Percentiles rank a stretch among this genome's conserved stretches.
These are phyloP conservation scores for Trametes cubensis DNA, from an alignment of 768 basidiomycete species.

Conservation along the genomic window DNA sequence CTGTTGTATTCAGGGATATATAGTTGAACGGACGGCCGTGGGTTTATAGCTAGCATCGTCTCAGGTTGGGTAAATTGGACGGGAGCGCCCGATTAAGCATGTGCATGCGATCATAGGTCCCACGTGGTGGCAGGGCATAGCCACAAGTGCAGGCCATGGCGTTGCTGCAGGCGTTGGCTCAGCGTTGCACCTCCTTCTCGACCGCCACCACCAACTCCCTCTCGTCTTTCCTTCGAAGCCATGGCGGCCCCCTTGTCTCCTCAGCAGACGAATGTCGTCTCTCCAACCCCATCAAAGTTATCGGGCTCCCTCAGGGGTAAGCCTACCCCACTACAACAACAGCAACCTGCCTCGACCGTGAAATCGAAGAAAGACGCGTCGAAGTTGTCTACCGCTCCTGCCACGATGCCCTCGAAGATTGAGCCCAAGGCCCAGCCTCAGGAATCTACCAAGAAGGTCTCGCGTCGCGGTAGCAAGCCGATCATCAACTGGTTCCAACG, in stretches of 20 bases:
- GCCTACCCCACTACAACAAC: constrained; percentile 5
- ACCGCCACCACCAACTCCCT: neutral
- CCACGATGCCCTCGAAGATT: constrained; percentile 6
- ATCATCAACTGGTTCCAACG: constrained; percentile 91
- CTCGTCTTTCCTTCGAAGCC: constrained; percentile 2
- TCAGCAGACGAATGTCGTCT: constrained; percentile 11
- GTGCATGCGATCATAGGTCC: neutral
- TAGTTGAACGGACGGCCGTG: constrained; percentile 37
- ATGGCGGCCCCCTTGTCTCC: constrained; percentile 22
- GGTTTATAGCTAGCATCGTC: constrained; percentile 64
- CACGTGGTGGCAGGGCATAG: constrained; percentile 10
- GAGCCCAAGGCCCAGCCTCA: constrained; percentile 1
- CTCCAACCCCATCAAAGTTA: constrained; percentile 11
- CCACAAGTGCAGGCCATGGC: constrained; percentile 16
- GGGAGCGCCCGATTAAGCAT: constrained; percentile 51
- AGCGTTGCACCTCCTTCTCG: constrained; percentile 2
- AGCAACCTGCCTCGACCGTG: constrained; percentile 18
- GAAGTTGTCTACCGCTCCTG: constrained; percentile 8
- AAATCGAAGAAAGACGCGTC: constrained; percentile 30
- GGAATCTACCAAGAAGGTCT: constrained; percentile 58
- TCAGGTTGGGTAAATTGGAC: constrained; percentile 78
- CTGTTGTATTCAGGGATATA: neutral
- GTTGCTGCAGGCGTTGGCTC: constrained; percentile 9
- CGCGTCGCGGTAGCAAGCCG: constrained; percentile 77
- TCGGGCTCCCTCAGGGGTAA: constrained; percentile 14